Conservation (phyloP, 2,329 filamentous ascomycete genomes). For the Colletotrichum karsti region DNA sequence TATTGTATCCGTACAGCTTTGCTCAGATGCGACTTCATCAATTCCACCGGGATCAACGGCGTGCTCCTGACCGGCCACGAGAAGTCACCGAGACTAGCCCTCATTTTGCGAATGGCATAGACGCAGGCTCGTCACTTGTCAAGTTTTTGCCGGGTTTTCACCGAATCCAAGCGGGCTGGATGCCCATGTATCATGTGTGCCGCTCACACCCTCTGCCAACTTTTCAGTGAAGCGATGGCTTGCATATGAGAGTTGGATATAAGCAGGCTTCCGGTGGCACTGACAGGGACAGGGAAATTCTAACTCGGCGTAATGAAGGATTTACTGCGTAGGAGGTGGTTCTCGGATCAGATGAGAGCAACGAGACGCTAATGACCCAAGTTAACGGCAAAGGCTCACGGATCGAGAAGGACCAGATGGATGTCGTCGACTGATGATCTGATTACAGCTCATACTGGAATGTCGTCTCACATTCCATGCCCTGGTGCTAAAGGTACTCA, state of each 20-base stretch:
- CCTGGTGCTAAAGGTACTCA: no score
- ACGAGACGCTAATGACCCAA: no score
- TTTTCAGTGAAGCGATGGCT: neutral
- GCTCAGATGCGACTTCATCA: no score
- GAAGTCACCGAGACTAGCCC: neutral
- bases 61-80: neutral
- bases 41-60: neutral
- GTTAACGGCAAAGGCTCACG: no score
- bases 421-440: constrained; percentile 1
- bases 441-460: no score
- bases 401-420: neutral
- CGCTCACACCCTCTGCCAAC: neutral
- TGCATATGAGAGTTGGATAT: constrained; percentile 1
- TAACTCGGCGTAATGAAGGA: neutral
- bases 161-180: constrained; percentile 6
- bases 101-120: neutral
- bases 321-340: no score
- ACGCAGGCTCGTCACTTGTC: constrained; percentile 19
- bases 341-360: neutral
- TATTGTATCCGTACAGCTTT: neutral
- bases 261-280: neutral
- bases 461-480: no score
- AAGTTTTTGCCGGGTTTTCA: constrained; percentile 15
- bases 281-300: neutral
- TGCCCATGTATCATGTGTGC: neutral